Base-by-base conservation (phyloP, 2,329 filamentous ascomycete genomes). In the Venturia effusa region DNA sequence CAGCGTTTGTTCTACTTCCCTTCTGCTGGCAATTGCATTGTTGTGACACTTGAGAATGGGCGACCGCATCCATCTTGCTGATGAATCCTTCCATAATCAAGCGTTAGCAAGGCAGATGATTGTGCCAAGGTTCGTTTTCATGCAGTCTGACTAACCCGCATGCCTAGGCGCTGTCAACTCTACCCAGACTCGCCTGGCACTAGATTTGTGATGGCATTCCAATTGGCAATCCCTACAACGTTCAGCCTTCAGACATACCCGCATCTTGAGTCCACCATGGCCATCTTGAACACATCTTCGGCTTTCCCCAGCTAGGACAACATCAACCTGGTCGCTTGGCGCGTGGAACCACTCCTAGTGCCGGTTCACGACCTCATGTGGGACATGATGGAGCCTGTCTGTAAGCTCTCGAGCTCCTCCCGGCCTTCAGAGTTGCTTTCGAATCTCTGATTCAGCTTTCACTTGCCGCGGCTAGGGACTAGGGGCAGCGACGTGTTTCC, bases 51-150 rank as follows among this genome's bases (percentile, higher is more conserved):
- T 48, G 1, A 48, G n/a, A 48, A n/a, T n/a, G n/a, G 43, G n/a
- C n/a, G 13, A 48, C n/a, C 10, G n/a, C 24, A 27, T 27, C 24
- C 7, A 27, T 27, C 2, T 27, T 51, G 45, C 45, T 51, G 45
- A 51, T 51, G 45, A 51, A 51, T 51, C 45, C 45, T 51, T 51
- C 45, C 22, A 51, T 51, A 51, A 51, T 51, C 45, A 51, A 51
- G 45, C 2, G 11, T 51, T 51, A 27, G 22, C 45, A 51, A 13
- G 22, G 22, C 45, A 24, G 13, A 27, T 51, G 22, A 51, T 51
- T 27, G 22, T 24, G 45, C 45, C 45, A 51, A 15, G 45, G 10
- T 27, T 15, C 13, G 27, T 30, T 24, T 27, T 5, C 45, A 51
- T 51, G 45, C 45, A 51, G 45, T 51, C 45, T 51, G 45, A 51